These are phyloP conservation scores for Cadophora sp. DNA, from an alignment of 2,329 filamentous ascomycete species.

Conservation along the genomic window DNA sequence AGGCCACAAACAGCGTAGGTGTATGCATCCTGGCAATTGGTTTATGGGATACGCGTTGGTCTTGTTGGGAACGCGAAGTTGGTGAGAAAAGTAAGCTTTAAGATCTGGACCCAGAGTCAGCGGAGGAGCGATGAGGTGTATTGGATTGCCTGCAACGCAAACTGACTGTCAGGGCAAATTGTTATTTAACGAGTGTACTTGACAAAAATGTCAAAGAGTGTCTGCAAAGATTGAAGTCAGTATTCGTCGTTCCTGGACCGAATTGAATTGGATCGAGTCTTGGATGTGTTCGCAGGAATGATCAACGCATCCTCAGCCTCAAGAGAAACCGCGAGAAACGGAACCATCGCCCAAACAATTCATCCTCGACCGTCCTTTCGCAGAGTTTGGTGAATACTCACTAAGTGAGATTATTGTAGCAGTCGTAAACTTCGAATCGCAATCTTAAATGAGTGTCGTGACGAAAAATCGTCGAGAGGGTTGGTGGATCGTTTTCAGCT, in stretches of 20 bases:
- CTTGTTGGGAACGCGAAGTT: slow-evolving; percentile 20
- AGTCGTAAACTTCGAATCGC: slow-evolving; percentile 35
- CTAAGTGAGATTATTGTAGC: slow-evolving; percentile 41
- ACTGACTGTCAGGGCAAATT: slow-evolving; percentile 57
- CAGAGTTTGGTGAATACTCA: slow-evolving; percentile 36
- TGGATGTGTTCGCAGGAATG: slow-evolving; percentile 37
- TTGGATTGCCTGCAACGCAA: not conserved
- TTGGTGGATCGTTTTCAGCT: slow-evolving; percentile 35
- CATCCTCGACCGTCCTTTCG: not conserved
- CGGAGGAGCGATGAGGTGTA: slow-evolving; percentile 18
- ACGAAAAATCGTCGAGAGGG: slow-evolving; percentile 43
- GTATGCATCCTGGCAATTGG: slow-evolving; percentile 55
- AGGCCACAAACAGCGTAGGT: slow-evolving; percentile 55
- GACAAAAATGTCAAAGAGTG: slow-evolving; percentile 62
- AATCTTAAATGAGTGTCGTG: slow-evolving; percentile 46
- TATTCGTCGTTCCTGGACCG: slow-evolving; percentile 22
- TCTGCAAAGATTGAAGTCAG: slow-evolving; percentile 37
- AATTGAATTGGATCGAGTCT: slow-evolving; percentile 14
- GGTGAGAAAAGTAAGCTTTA: slow-evolving; percentile 33
- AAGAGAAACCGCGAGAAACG: slow-evolving; percentile 20
- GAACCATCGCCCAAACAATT: slow-evolving; percentile 11
- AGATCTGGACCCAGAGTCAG: slow-evolving; percentile 36
- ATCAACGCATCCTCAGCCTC: slow-evolving; percentile 32
- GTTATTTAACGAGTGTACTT: slow-evolving; percentile 62
- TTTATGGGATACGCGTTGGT: slow-evolving; percentile 30